Evolutionary conservation across 352 stramenopile species (phyloP).

Genomic region (Phytophthora nicotianae): DNA sequence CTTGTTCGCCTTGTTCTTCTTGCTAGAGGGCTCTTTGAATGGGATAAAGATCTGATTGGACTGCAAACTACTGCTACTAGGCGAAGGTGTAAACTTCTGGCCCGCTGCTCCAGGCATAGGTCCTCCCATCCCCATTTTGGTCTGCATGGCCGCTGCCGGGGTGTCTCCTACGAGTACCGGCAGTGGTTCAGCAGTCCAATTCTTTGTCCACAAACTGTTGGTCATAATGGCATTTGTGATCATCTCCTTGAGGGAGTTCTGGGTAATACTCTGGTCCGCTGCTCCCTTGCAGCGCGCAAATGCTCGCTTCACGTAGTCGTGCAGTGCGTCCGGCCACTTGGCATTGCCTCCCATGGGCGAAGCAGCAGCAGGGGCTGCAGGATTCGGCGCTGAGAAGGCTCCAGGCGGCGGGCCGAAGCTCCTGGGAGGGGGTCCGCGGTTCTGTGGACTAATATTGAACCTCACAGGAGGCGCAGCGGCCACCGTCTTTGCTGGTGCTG

Average conservation of each 20-base stretch:
- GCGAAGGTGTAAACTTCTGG: constrained; percentile 27
- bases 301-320: constrained; percentile 88
- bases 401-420: constrained; percentile 24
- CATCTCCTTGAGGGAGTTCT: constrained; percentile 80
- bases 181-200: constrained; percentile 79
- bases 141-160: constrained; percentile 28
- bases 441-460: constrained; percentile 42
- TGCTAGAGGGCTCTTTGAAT: constrained; percentile 50
- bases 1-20: constrained; percentile 73
- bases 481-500: constrained; percentile 14
- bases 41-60: constrained; percentile 46
- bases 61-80: constrained; percentile 35
- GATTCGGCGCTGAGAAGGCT: constrained; percentile 13
- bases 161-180: constrained; percentile 69
- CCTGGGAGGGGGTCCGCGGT: constrained; percentile 21
- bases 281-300: constrained; percentile 81
- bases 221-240: constrained; percentile 87
- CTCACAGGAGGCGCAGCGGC: constrained; percentile 42
- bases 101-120: constrained; percentile 15
- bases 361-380: constrained; percentile 15
- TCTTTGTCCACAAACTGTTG: constrained; percentile 86
- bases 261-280: constrained; percentile 76
- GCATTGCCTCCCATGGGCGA: constrained; percentile 40
- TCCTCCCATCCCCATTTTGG: constrained; percentile 25
- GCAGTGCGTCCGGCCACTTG: constrained; percentile 85